Evolutionary conservation across 306 rosid genomes (phyloP).

Genomic region (Myrica gale): DNA sequence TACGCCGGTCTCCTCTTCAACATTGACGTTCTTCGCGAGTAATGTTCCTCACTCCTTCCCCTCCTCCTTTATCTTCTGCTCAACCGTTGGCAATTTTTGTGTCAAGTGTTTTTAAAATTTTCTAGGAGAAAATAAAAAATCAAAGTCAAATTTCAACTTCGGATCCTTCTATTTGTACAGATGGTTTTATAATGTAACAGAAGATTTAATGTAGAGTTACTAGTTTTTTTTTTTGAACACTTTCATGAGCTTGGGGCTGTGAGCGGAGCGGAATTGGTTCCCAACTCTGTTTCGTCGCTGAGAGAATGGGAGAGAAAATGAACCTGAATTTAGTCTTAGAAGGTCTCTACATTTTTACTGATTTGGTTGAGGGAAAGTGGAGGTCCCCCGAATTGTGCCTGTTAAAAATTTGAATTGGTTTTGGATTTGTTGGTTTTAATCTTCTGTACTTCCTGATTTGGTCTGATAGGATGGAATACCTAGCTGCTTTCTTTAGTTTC

Average conservation of each 20-base stretch:
- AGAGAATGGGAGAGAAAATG: background rate
- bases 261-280: background rate
- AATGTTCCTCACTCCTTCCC: background rate
- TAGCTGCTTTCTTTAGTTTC: too few species aligned
- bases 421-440: too few species aligned
- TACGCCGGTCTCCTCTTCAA: conserved; percentile 53
- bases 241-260: background rate
- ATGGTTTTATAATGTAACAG: background rate
- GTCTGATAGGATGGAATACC: too few species aligned
- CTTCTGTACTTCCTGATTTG: too few species aligned
- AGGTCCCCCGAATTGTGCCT: background rate
- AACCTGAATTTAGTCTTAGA: background rate
- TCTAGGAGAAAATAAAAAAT: too few species aligned
- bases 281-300: background rate
- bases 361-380: background rate
- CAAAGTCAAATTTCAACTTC: background rate
- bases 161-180: background rate
- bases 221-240: background rate
- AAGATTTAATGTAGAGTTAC: background rate
- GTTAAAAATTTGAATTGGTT: background rate
- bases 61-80: background rate
- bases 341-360: background rate
- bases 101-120: too few species aligned
- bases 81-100: background rate
- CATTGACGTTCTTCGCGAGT: conserved; percentile 55